Evolutionary conservation across 2,329 filamentous ascomycete species (phyloP), one percentile per base, ranked within the genome.

Genomic region (Phialophora chinensis): DNA sequence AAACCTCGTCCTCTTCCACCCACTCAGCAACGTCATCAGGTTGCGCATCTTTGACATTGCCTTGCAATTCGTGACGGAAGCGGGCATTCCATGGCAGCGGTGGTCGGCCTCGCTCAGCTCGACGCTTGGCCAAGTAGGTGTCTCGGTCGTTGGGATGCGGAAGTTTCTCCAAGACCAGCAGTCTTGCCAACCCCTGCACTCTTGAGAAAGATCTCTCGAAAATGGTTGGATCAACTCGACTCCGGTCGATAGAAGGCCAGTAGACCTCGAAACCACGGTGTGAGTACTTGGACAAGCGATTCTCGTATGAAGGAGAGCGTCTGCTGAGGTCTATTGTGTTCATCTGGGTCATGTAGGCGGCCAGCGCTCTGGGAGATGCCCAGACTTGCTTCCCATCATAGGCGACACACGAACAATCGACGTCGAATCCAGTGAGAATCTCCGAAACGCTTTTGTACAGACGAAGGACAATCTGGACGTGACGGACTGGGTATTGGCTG

Each of bases 391-490:
- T 85, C 42, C 92, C 92, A 75, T 95, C 88, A 72, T 91, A 96
- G 2, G 91, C 91, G 27, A 88, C 90, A 68, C 91, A 91, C 0
- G 91, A 90, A 75, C 90, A 93, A 75, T 95, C 92, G 57, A 96
- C 92, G 72, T 96, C 92, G 72, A 96, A 96, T 0, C 92, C 92
- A 2, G 92, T 92, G 27, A 96, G 83, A 42, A 96, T 93, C 76
- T 96, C 91, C 0, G 91, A 90, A 54, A 96, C 80, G 0, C 89
- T 93, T 74, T 92, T 91, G 81, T 96, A 96, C 44, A 95, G 87
- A 42, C 92, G 89, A 33, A 96, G 83, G 25, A 96, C 92, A 72
- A 96, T 92, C 83, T 94, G 91, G 3, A 96, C 85, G 75, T 96
- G 92, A 1, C 92, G 88, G 42, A 88, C 92, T 0, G 92, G 92